These are phyloP conservation scores for Cladosporium sp. DNA, from an alignment of 2,329 filamentous ascomycete species.

Conservation along the genomic window DNA sequence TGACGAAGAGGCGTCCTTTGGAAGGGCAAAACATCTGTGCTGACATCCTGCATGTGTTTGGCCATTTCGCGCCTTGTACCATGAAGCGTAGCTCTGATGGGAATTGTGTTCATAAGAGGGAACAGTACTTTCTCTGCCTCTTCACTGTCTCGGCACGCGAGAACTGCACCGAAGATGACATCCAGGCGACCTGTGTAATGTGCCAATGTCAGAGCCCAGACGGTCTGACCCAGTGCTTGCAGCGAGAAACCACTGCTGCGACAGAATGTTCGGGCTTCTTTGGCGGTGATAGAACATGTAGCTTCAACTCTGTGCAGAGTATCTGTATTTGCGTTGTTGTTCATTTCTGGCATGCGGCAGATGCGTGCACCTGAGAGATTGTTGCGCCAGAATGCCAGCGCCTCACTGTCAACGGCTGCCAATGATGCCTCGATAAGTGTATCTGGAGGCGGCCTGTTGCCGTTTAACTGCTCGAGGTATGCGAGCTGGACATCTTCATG, in stretches of 20 bases:
- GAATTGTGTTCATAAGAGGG: constrained; percentile 88
- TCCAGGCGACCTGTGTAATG: constrained; percentile 62
- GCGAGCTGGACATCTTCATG: constrained; percentile 66
- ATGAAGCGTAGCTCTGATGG: constrained; percentile 68
- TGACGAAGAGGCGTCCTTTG: constrained; percentile 75
- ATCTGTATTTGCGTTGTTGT: not conserved
- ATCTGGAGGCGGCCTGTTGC: constrained; percentile 47
- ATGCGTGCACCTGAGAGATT: constrained; percentile 54
- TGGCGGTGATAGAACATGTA: constrained; percentile 39
- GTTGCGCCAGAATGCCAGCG: constrained; percentile 65
- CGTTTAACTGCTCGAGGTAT: constrained; percentile 42
- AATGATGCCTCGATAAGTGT: constrained; percentile 54
- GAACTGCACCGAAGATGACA: constrained; percentile 74
- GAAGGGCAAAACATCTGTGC: constrained; percentile 62
- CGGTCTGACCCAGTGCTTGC: constrained; percentile 71
- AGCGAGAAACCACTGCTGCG: constrained; percentile 63
- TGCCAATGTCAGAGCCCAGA: constrained; percentile 70
- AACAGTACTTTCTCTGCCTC: constrained; percentile 67
- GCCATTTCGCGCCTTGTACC: constrained; percentile 63
- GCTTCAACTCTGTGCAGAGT: constrained; percentile 44
- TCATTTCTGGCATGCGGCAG: constrained; percentile 34
- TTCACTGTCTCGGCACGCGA: constrained; percentile 78
- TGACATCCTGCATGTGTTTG: constrained; percentile 67
- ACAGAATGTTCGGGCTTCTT: constrained; percentile 57
- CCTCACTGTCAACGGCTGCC: constrained; percentile 43